Conservation (phyloP, 352 stramenopile species). For the Pythium dissimile region DNA sequence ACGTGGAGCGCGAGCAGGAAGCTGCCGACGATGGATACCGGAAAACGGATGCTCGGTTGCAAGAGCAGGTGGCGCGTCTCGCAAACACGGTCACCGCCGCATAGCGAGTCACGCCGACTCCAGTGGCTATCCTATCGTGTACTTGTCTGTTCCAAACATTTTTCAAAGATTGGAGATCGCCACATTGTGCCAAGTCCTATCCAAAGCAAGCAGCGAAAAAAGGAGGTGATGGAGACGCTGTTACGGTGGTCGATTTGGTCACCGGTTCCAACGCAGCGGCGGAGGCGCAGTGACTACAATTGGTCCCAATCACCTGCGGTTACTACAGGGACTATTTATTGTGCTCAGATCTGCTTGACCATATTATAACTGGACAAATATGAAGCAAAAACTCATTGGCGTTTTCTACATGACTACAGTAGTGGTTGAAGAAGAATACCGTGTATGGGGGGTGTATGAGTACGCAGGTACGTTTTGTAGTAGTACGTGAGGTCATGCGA, state of each 20-base stretch:
- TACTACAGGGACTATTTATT: slow-evolving; percentile 25
- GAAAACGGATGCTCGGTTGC: slow-evolving; percentile 58
- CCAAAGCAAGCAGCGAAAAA: background rate
- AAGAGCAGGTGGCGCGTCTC: slow-evolving; percentile 64
- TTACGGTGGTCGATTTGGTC: background rate
- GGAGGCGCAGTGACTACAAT: background rate
- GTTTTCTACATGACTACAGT: background rate
- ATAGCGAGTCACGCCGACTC: slow-evolving; percentile 12
- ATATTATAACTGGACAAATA: slow-evolving; percentile 24
- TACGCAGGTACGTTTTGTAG: no score
- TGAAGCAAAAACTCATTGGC: slow-evolving; percentile 17
- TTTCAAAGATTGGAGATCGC: no score
- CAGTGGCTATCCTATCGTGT: background rate
- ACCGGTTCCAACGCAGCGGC: background rate
- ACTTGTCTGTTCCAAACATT: slow-evolving; percentile 4
- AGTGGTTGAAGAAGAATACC: background rate
- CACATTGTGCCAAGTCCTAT: background rate
- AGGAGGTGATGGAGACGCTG: background rate
- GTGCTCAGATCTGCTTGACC: slow-evolving; percentile 23
- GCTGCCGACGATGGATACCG: slow-evolving; percentile 50
- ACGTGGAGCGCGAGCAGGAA: slow-evolving; percentile 62
- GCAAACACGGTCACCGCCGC: slow-evolving; percentile 57
- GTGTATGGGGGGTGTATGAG: no score
- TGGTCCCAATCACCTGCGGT: background rate
- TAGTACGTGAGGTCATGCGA: slow-evolving; percentile 10